A percentile compares a stretch with the other conserved stretches of the same genome.
Evolutionary conservation across 768 basidiomycete species (phyloP).

Genomic region (Pleurotus cornucopiae): DNA sequence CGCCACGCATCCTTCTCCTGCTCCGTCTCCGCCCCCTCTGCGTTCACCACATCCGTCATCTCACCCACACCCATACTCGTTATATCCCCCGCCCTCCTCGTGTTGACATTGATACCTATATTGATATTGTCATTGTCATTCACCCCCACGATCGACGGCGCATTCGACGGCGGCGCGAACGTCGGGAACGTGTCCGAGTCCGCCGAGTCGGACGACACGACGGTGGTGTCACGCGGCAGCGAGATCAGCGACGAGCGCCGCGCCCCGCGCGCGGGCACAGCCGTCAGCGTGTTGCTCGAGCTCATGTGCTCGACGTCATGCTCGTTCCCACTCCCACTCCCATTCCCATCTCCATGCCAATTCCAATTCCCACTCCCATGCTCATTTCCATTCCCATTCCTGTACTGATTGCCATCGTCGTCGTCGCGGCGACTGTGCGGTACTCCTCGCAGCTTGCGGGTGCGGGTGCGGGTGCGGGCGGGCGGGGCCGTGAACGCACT

Average conservation of each 20-base stretch:
- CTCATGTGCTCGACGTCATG: conserved; percentile 14
- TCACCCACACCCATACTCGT: too few relatives aligned
- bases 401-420: too few relatives aligned
- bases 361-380: too few relatives aligned
- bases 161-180: conserved; percentile 12
- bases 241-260: neutral
- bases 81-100: too few relatives aligned
- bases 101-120: too few relatives aligned
- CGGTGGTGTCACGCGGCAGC: neutral
- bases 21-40: neutral
- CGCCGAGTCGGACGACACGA: conserved; percentile 1
- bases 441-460: neutral
- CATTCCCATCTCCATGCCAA: too few relatives aligned
- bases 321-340: too few relatives aligned
- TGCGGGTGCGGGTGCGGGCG: conserved; percentile 12
- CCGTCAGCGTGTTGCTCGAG: conserved; percentile 15
- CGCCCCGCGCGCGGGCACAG: neutral
- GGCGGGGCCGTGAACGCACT: conserved; percentile 13
- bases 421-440: too few relatives aligned
- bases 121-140: neutral
- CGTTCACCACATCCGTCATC: neutral
- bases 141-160: neutral
- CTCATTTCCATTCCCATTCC: too few relatives aligned
- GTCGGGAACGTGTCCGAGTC: conserved; percentile 10
- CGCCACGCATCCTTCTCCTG: conserved; percentile 5